Evolutionary conservation across 2,329 filamentous ascomycete species (phyloP).

Genomic region (Curvularia lunata): DNA sequence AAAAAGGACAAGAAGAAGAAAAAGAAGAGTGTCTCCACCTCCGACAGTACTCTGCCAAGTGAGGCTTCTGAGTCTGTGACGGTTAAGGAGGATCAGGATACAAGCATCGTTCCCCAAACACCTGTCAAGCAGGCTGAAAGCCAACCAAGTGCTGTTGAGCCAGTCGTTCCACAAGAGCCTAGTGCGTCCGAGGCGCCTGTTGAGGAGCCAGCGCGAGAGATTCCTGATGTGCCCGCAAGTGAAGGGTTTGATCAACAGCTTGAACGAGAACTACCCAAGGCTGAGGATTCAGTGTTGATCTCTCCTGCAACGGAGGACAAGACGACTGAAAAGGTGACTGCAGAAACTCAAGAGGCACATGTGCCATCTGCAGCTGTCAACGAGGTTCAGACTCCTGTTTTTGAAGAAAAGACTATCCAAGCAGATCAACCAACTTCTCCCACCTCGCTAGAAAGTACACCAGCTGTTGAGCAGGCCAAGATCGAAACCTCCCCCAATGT

Average conservation of each 20-base stretch:
- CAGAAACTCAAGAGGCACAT: slow-evolving; percentile 7
- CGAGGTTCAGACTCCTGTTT: slow-evolving; percentile 3
- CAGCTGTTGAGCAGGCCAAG: not conserved
- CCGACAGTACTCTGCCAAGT: slow-evolving; percentile 19
- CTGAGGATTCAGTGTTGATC: slow-evolving; percentile 16
- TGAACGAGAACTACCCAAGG: slow-evolving; percentile 5
- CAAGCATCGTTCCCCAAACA: slow-evolving; percentile 2
- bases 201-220: not conserved
- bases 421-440: slow-evolving; percentile 1
- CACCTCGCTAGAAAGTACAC: not conserved
- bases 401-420: slow-evolving; percentile 5
- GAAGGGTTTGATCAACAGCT: not conserved
- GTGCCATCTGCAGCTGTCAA: slow-evolving; percentile 6
- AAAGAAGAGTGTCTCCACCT: slow-evolving; percentile 31
- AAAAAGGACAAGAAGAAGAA: slow-evolving; percentile 38
- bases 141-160: slow-evolving; percentile 2
- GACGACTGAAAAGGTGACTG: slow-evolving; percentile 18
- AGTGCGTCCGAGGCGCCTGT: not conserved
- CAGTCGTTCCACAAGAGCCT: not conserved
- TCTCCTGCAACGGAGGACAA: slow-evolving; percentile 30
- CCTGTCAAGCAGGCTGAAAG: slow-evolving; percentile 1
- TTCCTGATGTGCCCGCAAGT: not conserved
- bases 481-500: not conserved
- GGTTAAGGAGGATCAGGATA: slow-evolving; percentile 8
- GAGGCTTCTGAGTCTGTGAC: slow-evolving; percentile 6